Conservation (phyloP, 2,329 filamentous ascomycete species). For the Pseudogymnoascus sp. region DNA sequence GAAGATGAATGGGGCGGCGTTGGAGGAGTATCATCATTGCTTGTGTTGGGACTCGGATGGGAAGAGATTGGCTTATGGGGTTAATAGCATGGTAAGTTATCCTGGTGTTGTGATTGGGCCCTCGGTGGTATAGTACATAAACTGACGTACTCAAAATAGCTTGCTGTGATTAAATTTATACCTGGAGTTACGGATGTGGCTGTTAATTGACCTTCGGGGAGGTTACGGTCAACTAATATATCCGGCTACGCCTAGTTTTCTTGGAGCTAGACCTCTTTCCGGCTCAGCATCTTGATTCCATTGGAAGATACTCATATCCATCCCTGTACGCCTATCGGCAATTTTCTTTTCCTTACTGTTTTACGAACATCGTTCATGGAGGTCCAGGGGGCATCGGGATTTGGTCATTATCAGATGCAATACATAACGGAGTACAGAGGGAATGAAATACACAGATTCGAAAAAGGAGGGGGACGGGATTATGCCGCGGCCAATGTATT, state of each 20-base stretch:
- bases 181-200: not conserved
- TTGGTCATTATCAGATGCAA: not conserved
- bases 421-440: not conserved
- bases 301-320: not conserved
- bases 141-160: not conserved
- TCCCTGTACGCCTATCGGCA: not conserved
- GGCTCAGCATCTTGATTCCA: not conserved
- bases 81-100: slow-evolving; percentile 50
- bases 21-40: slow-evolving; percentile 53
- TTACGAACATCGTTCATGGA: not conserved
- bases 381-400: not conserved
- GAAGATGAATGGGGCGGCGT: slow-evolving; percentile 38
- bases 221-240: not conserved
- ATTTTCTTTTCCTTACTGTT: not conserved
- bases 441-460: not conserved
- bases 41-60: slow-evolving; percentile 54
- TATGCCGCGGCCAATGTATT: not conserved
- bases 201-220: not conserved
- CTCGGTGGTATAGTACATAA: not conserved
- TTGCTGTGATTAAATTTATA: not conserved
- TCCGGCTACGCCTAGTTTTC: not conserved
- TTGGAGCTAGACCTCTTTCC: not conserved
- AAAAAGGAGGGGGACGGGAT: not conserved
- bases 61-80: slow-evolving; percentile 53
- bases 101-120: not conserved